Percentiles rank a stretch among this genome's conserved stretches.
phyloP scores from a whole-genome alignment of 2,329 filamentous ascomycete species.

The Colletotrichum eleusines region DNA sequence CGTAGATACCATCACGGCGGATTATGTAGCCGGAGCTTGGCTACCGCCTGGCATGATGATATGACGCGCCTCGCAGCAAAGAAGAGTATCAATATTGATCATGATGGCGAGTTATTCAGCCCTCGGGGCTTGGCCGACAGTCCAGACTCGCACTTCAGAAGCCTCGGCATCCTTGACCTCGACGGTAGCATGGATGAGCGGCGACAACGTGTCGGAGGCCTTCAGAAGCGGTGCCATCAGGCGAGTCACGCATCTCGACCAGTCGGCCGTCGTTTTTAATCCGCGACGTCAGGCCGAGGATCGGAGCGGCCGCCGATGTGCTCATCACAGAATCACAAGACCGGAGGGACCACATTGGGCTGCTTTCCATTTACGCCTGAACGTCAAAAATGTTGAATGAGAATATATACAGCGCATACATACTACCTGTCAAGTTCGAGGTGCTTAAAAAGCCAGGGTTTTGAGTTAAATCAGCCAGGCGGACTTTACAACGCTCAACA shows the following conservation, averaged over 20 bases:
- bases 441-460: conserved; percentile 47
- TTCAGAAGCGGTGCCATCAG: conserved; percentile 42
- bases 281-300: conserved; percentile 45
- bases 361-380: conserved; percentile 53
- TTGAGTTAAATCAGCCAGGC: conserved; percentile 43
- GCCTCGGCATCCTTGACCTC: conserved; percentile 44
- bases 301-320: conserved; percentile 49
- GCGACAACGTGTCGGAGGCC: conserved; percentile 53
- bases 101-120: conserved; percentile 69
- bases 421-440: conserved; percentile 48
- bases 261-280: conserved; percentile 33
- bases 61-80: conserved; percentile 53
- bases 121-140: conserved; percentile 62
- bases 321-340: conserved; percentile 49
- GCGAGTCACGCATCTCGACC: conserved; percentile 42
- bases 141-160: conserved; percentile 48
- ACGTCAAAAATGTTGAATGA: too few species aligned
- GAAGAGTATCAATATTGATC: conserved; percentile 65
- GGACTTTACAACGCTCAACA: conserved; percentile 47
- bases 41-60: conserved; percentile 45
- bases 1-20: too few species aligned
- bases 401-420: too few species aligned
- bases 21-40: too few species aligned
- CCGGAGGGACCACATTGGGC: conserved; percentile 51
- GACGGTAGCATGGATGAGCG: conserved; percentile 54